Base-by-base conservation (phyloP, 805 yeast species). In the Starmerella asiatica region DNA sequence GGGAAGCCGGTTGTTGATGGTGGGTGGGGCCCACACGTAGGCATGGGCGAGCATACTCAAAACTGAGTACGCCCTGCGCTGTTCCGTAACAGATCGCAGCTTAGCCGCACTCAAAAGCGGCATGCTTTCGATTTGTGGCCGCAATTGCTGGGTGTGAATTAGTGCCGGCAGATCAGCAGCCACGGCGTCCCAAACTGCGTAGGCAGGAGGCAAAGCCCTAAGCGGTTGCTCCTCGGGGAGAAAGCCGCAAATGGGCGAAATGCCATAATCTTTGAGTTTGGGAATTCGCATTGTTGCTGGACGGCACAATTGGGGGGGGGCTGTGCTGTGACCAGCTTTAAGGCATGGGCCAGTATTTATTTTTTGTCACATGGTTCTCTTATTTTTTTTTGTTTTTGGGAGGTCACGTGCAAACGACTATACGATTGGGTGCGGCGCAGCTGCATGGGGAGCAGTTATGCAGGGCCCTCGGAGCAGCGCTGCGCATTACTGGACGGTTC, bases 1-100 rank as follows among this genome's bases (percentile, higher is more conserved):
- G 0, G 96, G 95, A 14, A 88, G 58, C 31, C 59, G 63, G 44
- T 79, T 76, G 34, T 58, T 56, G 3, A 58, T 59, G n/a, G 48
- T 55, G 40, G 73, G 74, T 17, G 72, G 73, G 1, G 83, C 79
- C 97, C 97, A 86, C 19, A 86, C 76, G 55, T 86, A 86, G 1
- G 91, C 93, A 58, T 86, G 94, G 2, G 84, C 70, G 33, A 88
- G 58, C 53, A 85, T 86, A 11, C 88, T 77, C 21, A 86, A 64
- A 2, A 84, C 63, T 15, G 80, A 75, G 58, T 81, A 81, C 0
- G 95, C 95, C 51, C 96, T 68, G 56, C 93, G 70, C 55, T 68
- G 67, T 48, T 82, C 77, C 30, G 62, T 68, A 9, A 40, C 36
- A 4, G 65, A 53, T 1, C 42, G 43, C 27, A 79, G 61, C 4